Percentiles rank a stretch among this genome's conserved stretches.
phyloP scores from a whole-genome alignment of 768 basidiomycete species.

The Mycena floridula region DNA sequence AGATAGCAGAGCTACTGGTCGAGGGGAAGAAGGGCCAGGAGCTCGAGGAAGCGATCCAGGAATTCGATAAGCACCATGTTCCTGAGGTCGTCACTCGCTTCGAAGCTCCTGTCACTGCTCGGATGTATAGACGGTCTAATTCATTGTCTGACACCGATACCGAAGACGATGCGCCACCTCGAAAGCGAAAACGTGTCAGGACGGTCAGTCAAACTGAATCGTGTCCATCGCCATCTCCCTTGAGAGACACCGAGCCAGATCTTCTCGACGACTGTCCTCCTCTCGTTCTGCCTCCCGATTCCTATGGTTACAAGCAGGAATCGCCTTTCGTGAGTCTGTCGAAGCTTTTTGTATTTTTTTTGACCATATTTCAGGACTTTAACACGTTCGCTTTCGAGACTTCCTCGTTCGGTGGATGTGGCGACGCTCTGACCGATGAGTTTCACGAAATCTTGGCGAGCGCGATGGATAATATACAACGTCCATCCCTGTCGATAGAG shows the following conservation, averaged over 20 bases:
- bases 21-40: conserved; percentile 50
- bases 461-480: not conserved
- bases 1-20: conserved; percentile 61
- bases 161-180: conserved; percentile 24
- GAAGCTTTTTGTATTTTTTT: conserved; percentile 5
- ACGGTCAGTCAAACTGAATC: conserved; percentile 1
- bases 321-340: conserved; percentile 42
- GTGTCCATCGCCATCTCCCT: not conserved
- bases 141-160: conserved; percentile 48
- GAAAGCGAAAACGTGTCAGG: not conserved
- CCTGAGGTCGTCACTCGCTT: conserved; percentile 66
- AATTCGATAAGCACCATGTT: conserved; percentile 46
- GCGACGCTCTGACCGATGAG: conserved; percentile 14
- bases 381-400: conserved; percentile 39
- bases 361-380: conserved; percentile 29
- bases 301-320: conserved; percentile 32
- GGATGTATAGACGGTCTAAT: conserved; percentile 61
- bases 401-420: conserved; percentile 23
- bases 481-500: conserved; percentile 30
- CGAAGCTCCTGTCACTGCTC: conserved; percentile 68
- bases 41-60: conserved; percentile 47
- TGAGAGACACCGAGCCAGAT: conserved; percentile 1
- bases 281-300: conserved; percentile 21
- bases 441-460: not conserved
- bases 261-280: not conserved